phyloP scores from a whole-genome alignment of 306 rosid genomes.

The Trifolium subterraneum region DNA sequence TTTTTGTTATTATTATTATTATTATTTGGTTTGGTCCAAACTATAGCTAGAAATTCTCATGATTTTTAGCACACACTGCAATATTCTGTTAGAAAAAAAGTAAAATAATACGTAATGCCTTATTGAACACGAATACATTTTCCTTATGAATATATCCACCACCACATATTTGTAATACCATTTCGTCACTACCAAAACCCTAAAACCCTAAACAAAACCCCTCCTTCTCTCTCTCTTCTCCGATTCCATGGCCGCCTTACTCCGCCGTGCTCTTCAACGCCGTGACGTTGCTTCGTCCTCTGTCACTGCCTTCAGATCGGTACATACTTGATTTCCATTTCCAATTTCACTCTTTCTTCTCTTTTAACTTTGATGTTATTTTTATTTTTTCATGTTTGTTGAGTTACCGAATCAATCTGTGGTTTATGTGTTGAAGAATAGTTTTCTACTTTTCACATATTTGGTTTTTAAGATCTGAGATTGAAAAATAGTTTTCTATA shows the following conservation, averaged over 20 bases:
- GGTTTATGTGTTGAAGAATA: background rate
- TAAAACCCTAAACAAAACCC: slow-evolving; percentile 19
- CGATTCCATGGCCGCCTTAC: slow-evolving; percentile 60
- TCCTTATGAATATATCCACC: background rate
- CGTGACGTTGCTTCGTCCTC: slow-evolving; percentile 59
- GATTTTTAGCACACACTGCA: background rate
- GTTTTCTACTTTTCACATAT: background rate
- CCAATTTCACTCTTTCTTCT: background rate
- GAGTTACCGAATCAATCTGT: background rate
- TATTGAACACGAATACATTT: background rate
- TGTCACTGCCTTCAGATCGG: slow-evolving; percentile 61
- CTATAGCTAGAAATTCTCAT: background rate
- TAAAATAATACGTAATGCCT: too few relatives aligned
- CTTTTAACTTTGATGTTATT: background rate
- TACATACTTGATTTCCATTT: slow-evolving; percentile 31
- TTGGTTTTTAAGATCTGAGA: slow-evolving; percentile 3
- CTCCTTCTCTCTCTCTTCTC: background rate
- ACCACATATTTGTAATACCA: background rate
- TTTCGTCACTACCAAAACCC: slow-evolving; percentile 20
- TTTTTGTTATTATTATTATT: too few relatives aligned
- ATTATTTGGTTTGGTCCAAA: background rate
- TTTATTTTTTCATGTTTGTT: background rate
- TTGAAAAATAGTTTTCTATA: too few relatives aligned
- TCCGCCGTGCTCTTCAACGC: slow-evolving; percentile 63
- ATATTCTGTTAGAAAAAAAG: background rate